Evolutionary conservation across 129 eudicot species (phyloP).

Genomic region (Scalesia atractyloides): DNA sequence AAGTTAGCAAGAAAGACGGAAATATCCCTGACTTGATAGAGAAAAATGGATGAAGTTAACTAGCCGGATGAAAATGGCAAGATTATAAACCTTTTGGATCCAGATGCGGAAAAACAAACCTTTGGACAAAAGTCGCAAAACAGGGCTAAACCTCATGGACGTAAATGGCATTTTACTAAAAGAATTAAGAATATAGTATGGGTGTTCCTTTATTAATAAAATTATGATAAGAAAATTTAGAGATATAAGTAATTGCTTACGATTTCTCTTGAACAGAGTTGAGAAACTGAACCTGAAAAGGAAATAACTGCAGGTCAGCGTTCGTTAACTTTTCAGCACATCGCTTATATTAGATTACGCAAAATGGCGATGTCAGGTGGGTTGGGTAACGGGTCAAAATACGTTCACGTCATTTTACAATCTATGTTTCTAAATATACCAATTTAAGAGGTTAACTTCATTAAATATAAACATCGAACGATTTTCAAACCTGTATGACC

Average conservation of each 20-base stretch:
- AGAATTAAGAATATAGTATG: no score
- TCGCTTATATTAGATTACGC: not conserved
- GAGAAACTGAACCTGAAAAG: conserved; percentile 81
- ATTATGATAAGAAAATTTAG: not conserved
- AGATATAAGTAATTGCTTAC: conserved; percentile 41
- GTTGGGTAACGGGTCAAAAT: not conserved
- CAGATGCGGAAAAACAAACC: no score
- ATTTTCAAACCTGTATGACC: not conserved
- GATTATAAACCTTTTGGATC: no score
- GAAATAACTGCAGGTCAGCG: conserved; percentile 21
- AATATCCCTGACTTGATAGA: no score
- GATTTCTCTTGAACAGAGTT: conserved; percentile 61
- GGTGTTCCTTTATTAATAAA: not conserved
- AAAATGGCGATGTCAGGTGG: not conserved
- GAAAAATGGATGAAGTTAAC: no score
- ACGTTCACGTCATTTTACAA: not conserved
- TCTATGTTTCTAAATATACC: not conserved
- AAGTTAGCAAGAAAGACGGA: no score
- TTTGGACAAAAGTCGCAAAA: no score
- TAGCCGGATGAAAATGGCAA: no score
- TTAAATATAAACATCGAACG: not conserved
- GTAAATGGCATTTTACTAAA: no score
- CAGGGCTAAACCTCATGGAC: no score
- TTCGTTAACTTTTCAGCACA: not conserved
- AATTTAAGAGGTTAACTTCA: not conserved